Base-by-base conservation (phyloP, 192 early-diverging fungal genomes). In the Obelidium mucronatum region DNA sequence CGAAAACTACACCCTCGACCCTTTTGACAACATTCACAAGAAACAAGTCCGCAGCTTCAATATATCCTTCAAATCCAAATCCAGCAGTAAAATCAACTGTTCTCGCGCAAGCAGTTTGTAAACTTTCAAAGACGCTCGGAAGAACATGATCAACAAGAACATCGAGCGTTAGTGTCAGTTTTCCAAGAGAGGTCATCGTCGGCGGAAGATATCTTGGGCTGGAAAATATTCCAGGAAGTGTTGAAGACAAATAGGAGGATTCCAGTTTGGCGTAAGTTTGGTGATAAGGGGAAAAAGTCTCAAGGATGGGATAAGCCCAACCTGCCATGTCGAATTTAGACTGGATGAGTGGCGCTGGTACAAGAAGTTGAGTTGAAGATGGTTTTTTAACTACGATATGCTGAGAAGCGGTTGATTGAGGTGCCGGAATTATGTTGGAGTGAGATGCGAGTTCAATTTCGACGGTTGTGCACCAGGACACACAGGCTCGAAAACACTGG, bases 251-350 rank as follows among this genome's bases (percentile, higher is more conserved):
- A 68, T 89, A 78, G 5, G 84, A 79, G 1, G 75, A 75, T 60
- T 93, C 92, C 8, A 86, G 78, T 22, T 84, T 75, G 2, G 78
- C 84, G 80, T 90, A 92, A 33, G 87, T 78, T 63, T 87, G 83
- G 54, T 93, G 92, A 67, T 84, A 89, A 0, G 83, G 55, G 48
- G 86, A 76, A 70, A 93, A 94, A 0, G 90, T 82, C 26, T 94
- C 91, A 51, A 90, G 92, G 2, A 93, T 65, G 3, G 86, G 75
- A 35, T 79, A 79, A 0, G 88, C 85, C 92, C 92, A 94, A 4
- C 79, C 80, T 37, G 80, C 22, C 17, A 80, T 40, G 31, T 82
- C 81, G 2, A 60, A 42, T 60, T 19, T 74, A 19, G 58, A n/a
- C 8, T 24, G 13, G 26, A 36, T 42, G 17, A 40, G 28, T 56